A percentile compares a stretch with the other conserved stretches of the same genome.
Conservation (phyloP, 805 yeast species). For the Kluyveromyces nonfermentans region DNA sequence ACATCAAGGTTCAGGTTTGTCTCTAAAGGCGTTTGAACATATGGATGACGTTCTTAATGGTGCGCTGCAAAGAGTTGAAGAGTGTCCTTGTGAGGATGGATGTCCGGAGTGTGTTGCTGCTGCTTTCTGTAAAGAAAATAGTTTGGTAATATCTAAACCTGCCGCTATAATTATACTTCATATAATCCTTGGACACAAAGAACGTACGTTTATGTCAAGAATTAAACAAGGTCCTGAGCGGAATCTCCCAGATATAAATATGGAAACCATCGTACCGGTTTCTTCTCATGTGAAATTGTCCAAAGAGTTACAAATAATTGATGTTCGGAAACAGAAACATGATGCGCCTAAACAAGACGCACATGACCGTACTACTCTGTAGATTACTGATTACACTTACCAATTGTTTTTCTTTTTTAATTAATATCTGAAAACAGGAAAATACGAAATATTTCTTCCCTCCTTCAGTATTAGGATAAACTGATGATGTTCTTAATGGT, state of each 20-base stretch:
- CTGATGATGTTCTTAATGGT: no score
- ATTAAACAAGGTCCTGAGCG: conserved; percentile 67
- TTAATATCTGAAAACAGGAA: not conserved
- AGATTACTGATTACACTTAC: no score
- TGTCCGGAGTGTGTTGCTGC: conserved; percentile 82
- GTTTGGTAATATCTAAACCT: conserved; percentile 76
- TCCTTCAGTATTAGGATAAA: not conserved
- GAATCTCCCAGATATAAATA: conserved; percentile 56
- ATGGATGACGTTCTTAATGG: conserved; percentile 55
- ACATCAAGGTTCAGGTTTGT: conserved; percentile 66
- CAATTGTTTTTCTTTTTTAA: no score
- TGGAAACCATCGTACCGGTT: conserved; percentile 60
- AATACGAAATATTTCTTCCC: no score
- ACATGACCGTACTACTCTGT: no score
- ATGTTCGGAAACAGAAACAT: conserved; percentile 22
- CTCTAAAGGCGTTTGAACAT: conserved; percentile 71
- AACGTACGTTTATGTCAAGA: conserved; percentile 16
- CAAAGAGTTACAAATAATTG: conserved; percentile 47
- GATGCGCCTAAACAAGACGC: no score
- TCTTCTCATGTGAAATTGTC: conserved; percentile 51
- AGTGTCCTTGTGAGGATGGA: conserved; percentile 62
- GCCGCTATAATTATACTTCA: conserved; percentile 70
- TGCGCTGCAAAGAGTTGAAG: conserved; percentile 48
- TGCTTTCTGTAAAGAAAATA: conserved; percentile 68
- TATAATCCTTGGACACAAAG: conserved; percentile 45